Conservation (phyloP, 768 basidiomycete species). For the Hericium alpestre region DNA sequence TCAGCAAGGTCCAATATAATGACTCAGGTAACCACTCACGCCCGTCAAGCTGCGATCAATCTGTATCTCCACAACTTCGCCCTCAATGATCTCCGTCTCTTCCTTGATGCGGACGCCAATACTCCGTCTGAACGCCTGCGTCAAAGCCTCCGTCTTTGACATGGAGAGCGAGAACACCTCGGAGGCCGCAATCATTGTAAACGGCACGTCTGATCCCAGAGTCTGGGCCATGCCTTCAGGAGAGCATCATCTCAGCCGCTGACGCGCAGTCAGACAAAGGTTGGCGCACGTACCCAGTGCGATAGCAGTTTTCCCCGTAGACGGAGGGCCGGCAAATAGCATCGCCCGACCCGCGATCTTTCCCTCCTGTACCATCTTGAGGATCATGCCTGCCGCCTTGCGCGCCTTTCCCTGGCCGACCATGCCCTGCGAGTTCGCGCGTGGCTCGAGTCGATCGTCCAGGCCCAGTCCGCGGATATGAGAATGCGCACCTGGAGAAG, state of each 20-base stretch:
- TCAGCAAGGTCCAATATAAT: neutral
- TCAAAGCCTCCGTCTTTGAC: slow-evolving; percentile 97
- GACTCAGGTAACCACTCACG: slow-evolving; percentile 34
- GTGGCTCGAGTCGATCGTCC: slow-evolving; percentile 84
- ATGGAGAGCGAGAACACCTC: slow-evolving; percentile 98
- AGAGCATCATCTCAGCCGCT: neutral
- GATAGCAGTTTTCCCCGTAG: slow-evolving; percentile 96
- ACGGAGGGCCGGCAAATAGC: slow-evolving; percentile 94
- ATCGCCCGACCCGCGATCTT: slow-evolving; percentile 93
- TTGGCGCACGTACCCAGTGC: slow-evolving; percentile 62
- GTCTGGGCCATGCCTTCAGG: slow-evolving; percentile 87
- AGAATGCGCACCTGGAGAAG: slow-evolving; percentile 67
- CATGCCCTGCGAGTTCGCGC: slow-evolving; percentile 86
- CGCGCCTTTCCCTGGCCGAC: slow-evolving; percentile 94
- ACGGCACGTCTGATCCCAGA: slow-evolving; percentile 88
- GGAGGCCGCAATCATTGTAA: slow-evolving; percentile 94
- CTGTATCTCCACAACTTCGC: slow-evolving; percentile 97
- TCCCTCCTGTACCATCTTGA: slow-evolving; percentile 97
- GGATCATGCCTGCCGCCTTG: slow-evolving; percentile 93
- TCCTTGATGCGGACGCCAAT: slow-evolving; percentile 98
- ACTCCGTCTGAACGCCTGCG: slow-evolving; percentile 89
- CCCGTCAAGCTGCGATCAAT: slow-evolving; percentile 96
- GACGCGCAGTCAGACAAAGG: neutral
- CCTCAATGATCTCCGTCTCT: slow-evolving; percentile 94
- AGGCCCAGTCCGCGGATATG: slow-evolving; percentile 94